Conservation (phyloP, 75 land plant species). For the Isoetes taiwanensis region DNA sequence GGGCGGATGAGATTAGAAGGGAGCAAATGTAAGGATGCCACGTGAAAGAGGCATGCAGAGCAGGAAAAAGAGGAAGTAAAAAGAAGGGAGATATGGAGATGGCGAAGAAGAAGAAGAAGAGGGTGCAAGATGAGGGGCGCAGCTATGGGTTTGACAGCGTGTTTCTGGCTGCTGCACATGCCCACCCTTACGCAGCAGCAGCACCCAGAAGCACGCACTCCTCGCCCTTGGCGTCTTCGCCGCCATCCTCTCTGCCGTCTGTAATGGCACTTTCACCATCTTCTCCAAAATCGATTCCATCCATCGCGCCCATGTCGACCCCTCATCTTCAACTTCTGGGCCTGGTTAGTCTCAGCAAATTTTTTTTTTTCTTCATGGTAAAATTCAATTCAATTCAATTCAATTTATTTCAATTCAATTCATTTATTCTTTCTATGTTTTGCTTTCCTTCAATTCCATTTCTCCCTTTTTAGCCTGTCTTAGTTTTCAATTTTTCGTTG, state of each 20-base stretch:
- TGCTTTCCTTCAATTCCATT: background rate
- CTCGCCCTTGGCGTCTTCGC: constrained; percentile 15
- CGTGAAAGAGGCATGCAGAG: too few relatives aligned
- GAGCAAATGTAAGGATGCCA: too few relatives aligned
- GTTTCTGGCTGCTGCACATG: too few relatives aligned
- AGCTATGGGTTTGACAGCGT: too few relatives aligned
- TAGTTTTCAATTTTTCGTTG: background rate
- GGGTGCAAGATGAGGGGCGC: too few relatives aligned
- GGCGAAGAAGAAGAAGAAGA: too few relatives aligned
- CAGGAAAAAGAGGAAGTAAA: too few relatives aligned
- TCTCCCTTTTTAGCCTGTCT: background rate
- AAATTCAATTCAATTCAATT: background rate
- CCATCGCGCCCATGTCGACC: constrained; percentile 17
- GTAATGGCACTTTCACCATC: constrained; percentile 21
- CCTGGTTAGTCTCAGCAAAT: constrained; percentile 13
- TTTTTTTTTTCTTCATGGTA: background rate
- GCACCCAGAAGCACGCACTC: too few relatives aligned
- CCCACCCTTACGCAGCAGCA: too few relatives aligned
- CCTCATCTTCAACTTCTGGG: constrained; percentile 30
- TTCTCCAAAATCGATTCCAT: constrained; percentile 17
- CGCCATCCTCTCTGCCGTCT: constrained; percentile 16
- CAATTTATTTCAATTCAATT: background rate
- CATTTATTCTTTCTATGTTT: background rate
- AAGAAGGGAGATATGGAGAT: too few relatives aligned
- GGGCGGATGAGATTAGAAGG: too few relatives aligned